Evolutionary conservation across 352 stramenopile species (phyloP).

Genomic region (Globisporangium cylindrosporum): DNA sequence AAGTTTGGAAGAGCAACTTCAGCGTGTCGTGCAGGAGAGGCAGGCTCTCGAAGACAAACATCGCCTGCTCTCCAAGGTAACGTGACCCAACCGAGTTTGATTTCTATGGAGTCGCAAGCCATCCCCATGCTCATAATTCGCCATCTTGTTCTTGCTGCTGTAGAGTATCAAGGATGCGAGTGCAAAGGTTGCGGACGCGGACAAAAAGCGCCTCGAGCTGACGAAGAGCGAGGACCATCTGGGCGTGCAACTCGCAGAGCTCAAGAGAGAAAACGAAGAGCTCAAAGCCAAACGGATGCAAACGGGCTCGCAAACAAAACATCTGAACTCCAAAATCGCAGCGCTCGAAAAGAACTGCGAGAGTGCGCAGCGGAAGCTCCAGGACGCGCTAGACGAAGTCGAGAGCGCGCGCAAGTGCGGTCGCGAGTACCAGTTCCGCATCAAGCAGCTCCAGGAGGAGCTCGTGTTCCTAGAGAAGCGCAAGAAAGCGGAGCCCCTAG

Average conservation of each 20-base stretch:
- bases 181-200: conserved; percentile 32
- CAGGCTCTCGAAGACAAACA: conserved; percentile 43
- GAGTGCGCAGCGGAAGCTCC: conserved; percentile 30
- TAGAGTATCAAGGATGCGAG: conserved; percentile 45
- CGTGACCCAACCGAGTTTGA: neutral
- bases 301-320: conserved; percentile 42
- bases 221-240: conserved; percentile 37
- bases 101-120: no score
- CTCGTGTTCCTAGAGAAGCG: conserved; percentile 58
- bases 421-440: conserved; percentile 59
- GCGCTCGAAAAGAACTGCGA: conserved; percentile 35
- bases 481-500: conserved; percentile 15
- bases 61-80: conserved; percentile 30
- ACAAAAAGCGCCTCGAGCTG: conserved; percentile 37
- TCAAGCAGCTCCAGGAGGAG: conserved; percentile 71
- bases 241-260: conserved; percentile 32
- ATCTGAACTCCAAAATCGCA: conserved; percentile 38
- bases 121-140: no score
- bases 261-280: conserved; percentile 59
- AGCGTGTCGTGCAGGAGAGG: conserved; percentile 34
- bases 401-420: conserved; percentile 45
- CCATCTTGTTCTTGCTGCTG: neutral
- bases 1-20: conserved; percentile 14
- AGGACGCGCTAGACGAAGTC: conserved; percentile 42
- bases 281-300: conserved; percentile 42